phyloP scores from a whole-genome alignment of 257 asterid genomes.

The Oldenlandia corymbosa region DNA sequence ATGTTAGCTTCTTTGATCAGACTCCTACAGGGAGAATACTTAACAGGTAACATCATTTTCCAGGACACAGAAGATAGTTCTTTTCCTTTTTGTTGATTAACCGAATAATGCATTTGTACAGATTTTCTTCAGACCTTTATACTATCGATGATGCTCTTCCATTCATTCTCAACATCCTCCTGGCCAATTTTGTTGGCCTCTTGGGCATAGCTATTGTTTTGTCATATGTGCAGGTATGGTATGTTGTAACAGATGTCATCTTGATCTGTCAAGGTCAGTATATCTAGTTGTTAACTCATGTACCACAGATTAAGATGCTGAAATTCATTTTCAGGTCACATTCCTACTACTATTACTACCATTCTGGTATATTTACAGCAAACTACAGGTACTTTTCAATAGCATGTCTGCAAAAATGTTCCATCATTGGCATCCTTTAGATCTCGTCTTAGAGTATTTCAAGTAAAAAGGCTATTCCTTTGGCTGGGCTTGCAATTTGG shows the following conservation, averaged over 20 bases:
- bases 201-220: conserved; percentile 71
- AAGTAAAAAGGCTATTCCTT: background rate
- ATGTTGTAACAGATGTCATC: background rate
- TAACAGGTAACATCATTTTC: conserved; percentile 59
- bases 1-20: conserved; percentile 78
- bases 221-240: conserved; percentile 71
- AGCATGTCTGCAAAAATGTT: conserved; percentile 1
- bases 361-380: conserved; percentile 77
- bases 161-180: conserved; percentile 89
- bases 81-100: conserved; percentile 2
- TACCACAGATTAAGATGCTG: conserved; percentile 3
- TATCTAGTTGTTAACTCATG: background rate
- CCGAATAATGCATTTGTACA: conserved; percentile 37
- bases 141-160: conserved; percentile 97
- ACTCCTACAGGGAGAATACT: conserved; percentile 91
- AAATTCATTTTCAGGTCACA: conserved; percentile 46
- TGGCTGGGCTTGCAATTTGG: background rate
- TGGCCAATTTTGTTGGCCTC: conserved; percentile 88
- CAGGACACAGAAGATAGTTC: conserved; percentile 6
- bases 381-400: conserved; percentile 55
- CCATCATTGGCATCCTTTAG: background rate
- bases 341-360: conserved; percentile 75
- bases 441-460: too few species aligned
- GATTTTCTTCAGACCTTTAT: conserved; percentile 94
- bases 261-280: conserved; percentile 5